Conservation (phyloP, 345 rosid species). For the Lepidium didymum region DNA sequence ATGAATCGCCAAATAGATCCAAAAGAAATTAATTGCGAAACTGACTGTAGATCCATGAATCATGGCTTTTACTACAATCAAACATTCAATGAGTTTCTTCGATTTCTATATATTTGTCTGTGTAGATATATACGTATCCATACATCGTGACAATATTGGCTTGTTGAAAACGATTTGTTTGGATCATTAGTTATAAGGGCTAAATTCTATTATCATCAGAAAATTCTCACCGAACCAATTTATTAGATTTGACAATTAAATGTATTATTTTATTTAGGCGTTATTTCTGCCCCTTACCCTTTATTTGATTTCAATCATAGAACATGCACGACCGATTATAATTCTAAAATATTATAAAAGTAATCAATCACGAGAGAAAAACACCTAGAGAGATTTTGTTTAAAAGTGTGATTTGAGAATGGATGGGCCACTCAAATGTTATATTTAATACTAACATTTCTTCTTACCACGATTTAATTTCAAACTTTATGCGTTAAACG, state of each 20-base stretch:
- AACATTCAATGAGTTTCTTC: conserved; percentile 14
- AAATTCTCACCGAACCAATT: conserved; percentile 17
- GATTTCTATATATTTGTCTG: neutral
- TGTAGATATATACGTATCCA: neutral
- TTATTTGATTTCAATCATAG: conserved; percentile 22
- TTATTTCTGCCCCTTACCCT: neutral
- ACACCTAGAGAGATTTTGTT: conserved; percentile 25
- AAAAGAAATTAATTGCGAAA: conserved; percentile 20
- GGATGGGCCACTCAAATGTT: conserved; percentile 10
- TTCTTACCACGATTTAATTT: neutral
- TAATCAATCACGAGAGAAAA: conserved; percentile 23
- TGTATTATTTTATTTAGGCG: neutral
- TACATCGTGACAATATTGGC: neutral
- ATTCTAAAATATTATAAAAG: conserved; percentile 2
- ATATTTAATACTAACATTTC: conserved; percentile 7
- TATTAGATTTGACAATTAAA: neutral
- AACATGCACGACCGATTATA: conserved; percentile 19
- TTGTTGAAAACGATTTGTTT: neutral
- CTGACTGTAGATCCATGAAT: conserved; percentile 28
- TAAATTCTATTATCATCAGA: conserved; percentile 18
- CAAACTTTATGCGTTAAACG: neutral
- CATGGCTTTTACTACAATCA: conserved; percentile 31
- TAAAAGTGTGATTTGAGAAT: conserved; percentile 15
- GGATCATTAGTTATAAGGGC: conserved; percentile 14
- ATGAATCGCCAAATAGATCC: conserved; percentile 16